These are phyloP conservation scores for Tolypocladium capitatum DNA, from an alignment of 2,329 filamentous ascomycete species.

Conservation along the genomic window DNA sequence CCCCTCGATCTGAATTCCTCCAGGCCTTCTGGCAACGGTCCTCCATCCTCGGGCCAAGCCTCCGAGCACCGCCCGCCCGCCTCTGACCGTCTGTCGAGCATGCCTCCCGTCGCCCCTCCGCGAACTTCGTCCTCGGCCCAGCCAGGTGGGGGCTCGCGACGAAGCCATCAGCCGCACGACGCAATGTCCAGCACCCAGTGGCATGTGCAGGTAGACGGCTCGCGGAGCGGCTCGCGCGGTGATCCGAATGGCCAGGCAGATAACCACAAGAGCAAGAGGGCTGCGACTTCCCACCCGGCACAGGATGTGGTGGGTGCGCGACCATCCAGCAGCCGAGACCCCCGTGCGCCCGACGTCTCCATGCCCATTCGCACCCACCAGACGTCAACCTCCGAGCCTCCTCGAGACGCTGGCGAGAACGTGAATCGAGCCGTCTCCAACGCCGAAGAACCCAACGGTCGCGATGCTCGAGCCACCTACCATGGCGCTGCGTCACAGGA, in stretches of 20 bases:
- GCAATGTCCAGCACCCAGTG: conserved; percentile 29
- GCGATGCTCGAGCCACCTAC: conserved; percentile 9
- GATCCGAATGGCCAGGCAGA: conserved; percentile 16
- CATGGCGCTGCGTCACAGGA: conserved; percentile 12
- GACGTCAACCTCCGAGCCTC: conserved; percentile 38
- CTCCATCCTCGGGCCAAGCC: conserved; percentile 26
- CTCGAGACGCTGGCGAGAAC: conserved; percentile 66
- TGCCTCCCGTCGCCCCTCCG: conserved; percentile 62
- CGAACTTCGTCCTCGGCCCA: conserved; percentile 70
- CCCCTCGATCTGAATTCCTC: conserved; percentile 24
- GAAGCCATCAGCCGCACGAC: conserved; percentile 31
- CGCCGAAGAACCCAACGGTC: conserved; percentile 17
- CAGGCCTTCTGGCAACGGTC: conserved; percentile 32
- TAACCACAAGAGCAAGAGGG: conserved; percentile 17
- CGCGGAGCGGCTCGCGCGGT: conserved; percentile 20
- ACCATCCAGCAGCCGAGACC: conserved; percentile 25
- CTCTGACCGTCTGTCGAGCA: conserved; percentile 42
- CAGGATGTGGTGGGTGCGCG: conserved; percentile 27
- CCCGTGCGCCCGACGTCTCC: conserved; percentile 20
- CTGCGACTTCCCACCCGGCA: conserved; percentile 10
- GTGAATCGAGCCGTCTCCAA: conserved; percentile 55
- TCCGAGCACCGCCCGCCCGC: conserved; percentile 29
- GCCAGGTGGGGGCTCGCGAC: conserved; percentile 28
- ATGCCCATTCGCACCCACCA: conserved; percentile 33
- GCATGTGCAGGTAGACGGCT: conserved; percentile 22